Evolutionary conservation across 1,284 basidiomycete species (phyloP), one percentile per base, ranked within the genome.

Genomic region (Heliocybe sulcata): DNA sequence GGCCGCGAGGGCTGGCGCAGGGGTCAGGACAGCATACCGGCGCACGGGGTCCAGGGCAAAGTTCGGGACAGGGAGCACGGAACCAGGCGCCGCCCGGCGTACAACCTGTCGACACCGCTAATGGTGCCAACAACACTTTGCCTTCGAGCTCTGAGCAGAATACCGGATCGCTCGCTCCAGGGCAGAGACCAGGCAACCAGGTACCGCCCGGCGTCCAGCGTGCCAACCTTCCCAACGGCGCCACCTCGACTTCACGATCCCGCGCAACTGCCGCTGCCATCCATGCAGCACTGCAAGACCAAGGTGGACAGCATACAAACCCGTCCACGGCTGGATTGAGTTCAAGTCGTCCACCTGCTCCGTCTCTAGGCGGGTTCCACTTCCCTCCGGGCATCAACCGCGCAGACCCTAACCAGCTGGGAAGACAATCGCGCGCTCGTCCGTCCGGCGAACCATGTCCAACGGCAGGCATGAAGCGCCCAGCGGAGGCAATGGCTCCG

Each of bases 291-390:
- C n/a, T 35, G 2, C 27, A 42, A 38, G 16, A 35, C 35, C 27
- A 19, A 25, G 14, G 26, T 31, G 35, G 56, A 33, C 47, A 6
- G 16, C 25, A 33, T 49, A 56, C 52, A 19, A 58, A 20, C 29
- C 54, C 55, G 11, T 59, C 51, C 51, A 54, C 38, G 14, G 35
- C 61, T 3, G 57, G 25, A 8, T 59, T 52, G 6, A 53, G 59
- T 1, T 6, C 42, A 26, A 67, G 64, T 51, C 68, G 66, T 12
- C 56, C 72, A 4, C 33, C 65, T 19, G 67, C 69, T 16, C 67
- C 74, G 3, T 73, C 81, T 0, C 69, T 75, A 60, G 81, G 81
- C 27, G 79, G 77, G 0, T 84, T 80, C 61, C 70, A 77, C 61
- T 78, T 79, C 57, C 77, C 79, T 1, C 62, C 72, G 42, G 76